Percentiles rank a stretch among this genome's conserved stretches.
Evolutionary conservation across 2,329 filamentous ascomycete genomes (phyloP).

Genomic region (Colletotrichum siamense): DNA sequence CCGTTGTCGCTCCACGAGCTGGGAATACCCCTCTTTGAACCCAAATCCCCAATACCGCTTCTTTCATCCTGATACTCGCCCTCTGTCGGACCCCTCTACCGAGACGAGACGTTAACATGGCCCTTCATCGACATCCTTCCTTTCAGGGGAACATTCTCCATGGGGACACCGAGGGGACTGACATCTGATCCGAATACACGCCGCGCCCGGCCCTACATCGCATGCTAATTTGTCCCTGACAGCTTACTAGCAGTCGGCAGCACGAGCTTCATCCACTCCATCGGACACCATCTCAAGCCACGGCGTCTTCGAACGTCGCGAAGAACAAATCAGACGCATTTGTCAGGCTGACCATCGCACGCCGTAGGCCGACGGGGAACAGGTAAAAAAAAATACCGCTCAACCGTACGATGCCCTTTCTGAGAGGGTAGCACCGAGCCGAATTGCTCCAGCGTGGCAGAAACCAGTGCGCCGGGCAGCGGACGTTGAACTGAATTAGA

Average conservation of each 20-base stretch:
- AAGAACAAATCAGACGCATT: background rate
- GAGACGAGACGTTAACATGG: background rate
- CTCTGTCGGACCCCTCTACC: background rate
- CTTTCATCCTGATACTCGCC: background rate
- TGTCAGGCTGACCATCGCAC: background rate
- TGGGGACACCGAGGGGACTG: background rate
- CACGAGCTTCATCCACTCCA: background rate
- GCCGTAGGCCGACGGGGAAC: background rate
- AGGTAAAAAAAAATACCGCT: background rate
- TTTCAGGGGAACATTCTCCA: background rate
- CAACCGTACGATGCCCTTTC: slow-evolving; percentile 3
- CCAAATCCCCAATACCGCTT: slow-evolving; percentile 2
- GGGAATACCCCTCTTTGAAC: slow-evolving; percentile 10
- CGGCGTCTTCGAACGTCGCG: background rate
- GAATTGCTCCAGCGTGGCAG: background rate
- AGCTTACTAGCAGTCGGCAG: background rate
- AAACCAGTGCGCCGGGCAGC: slow-evolving; percentile 7
- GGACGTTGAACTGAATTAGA: slow-evolving; percentile 19
- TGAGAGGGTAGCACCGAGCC: slow-evolving; percentile 8
- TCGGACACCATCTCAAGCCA: background rate
- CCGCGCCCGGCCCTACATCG: background rate
- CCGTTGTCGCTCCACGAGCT: background rate
- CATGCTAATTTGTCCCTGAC: background rate
- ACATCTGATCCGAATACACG: background rate
- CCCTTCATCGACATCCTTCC: background rate